Percentiles rank a stretch among this genome's conserved stretches.
These are phyloP conservation scores for Podospora fimiseda DNA, from an alignment of 495 filamentous ascomycete genomes.

Conservation along the genomic window DNA sequence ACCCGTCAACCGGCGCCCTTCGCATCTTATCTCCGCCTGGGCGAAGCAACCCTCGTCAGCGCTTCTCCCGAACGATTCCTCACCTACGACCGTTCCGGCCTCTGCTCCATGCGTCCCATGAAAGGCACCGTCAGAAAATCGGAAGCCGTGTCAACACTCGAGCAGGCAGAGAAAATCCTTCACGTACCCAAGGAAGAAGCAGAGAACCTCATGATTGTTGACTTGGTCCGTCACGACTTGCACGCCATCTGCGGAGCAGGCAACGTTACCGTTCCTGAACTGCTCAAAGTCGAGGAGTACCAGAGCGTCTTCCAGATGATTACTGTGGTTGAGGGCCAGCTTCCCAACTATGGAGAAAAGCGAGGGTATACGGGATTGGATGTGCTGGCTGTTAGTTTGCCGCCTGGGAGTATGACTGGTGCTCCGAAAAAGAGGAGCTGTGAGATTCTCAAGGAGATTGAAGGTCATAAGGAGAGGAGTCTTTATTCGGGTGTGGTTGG, in stretches of 20 bases:
- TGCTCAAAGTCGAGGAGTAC: conserved; percentile 86
- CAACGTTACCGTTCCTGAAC: conserved; percentile 55
- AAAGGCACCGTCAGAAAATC: conserved; percentile 88
- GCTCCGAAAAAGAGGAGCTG: conserved; percentile 88
- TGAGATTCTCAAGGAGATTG: conserved; percentile 66
- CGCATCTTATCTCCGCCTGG: conserved; percentile 72
- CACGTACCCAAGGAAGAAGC: conserved; percentile 81
- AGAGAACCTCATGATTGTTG: conserved; percentile 98
- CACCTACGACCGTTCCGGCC: conserved; percentile 53
- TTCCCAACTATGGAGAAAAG: conserved; percentile 31
- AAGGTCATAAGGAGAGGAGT: conserved; percentile 58
- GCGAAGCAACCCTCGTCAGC: conserved; percentile 62
- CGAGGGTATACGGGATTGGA: conserved; percentile 55
- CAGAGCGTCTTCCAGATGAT: conserved; percentile 86
- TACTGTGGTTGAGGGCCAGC: conserved; percentile 70
- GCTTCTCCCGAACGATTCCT: conserved; percentile 93
- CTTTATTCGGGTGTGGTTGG: conserved; percentile 87
- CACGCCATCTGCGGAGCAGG: conserved; percentile 70
- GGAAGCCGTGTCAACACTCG: conserved; percentile 47
- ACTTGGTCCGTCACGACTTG: conserved; percentile 87
- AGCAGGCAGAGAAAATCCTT: conserved; percentile 62
- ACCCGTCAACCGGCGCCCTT: conserved; percentile 78
- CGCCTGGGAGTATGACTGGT: conserved; percentile 91
- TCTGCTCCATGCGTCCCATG: conserved; percentile 72
- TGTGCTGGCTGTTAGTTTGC: conserved; percentile 69